A percentile compares a stretch with the other conserved stretches of the same genome.
phyloP scores from a whole-genome alignment of 2,329 filamentous ascomycete genomes.

The Aspergillus fijiensis region DNA sequence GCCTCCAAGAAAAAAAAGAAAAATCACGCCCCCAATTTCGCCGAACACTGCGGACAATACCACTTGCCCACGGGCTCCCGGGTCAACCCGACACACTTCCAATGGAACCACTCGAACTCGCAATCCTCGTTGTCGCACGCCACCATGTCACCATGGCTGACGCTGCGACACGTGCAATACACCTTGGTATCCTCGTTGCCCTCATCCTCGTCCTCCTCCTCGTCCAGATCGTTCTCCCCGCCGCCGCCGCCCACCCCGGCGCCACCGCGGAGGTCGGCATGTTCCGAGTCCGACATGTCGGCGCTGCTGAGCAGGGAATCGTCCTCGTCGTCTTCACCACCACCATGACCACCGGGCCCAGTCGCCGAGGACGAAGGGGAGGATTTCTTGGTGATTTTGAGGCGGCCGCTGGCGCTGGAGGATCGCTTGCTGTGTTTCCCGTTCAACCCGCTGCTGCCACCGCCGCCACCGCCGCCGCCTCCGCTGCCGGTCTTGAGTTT shows the following conservation, averaged over 20 bases:
- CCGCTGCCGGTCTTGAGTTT: conserved; percentile 34
- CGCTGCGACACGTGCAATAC: conserved; percentile 66
- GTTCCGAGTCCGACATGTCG: conserved; percentile 50
- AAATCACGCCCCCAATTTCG: conserved; percentile 38
- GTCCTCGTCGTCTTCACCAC: conserved; percentile 51
- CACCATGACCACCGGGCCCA: conserved; percentile 1
- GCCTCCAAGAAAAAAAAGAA: background rate
- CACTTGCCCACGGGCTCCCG: conserved; percentile 59
- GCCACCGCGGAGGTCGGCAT: conserved; percentile 28
- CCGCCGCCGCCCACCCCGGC: background rate
- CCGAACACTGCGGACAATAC: conserved; percentile 56
- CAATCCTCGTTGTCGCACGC: conserved; percentile 66
- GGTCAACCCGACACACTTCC: conserved; percentile 62
- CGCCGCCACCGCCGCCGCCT: background rate
- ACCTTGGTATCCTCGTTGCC: conserved; percentile 59
- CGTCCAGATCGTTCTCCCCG: conserved; percentile 45
- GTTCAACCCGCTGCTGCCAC: conserved; percentile 6
- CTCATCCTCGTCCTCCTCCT: conserved; percentile 48
- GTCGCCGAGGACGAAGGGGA: conserved; percentile 34
- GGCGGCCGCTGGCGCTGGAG: conserved; percentile 40
- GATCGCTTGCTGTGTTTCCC: conserved; percentile 45
- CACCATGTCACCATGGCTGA: conserved; percentile 67
- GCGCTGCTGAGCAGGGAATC: conserved; percentile 55
- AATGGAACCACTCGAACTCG: conserved; percentile 67
- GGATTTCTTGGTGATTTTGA: conserved; percentile 42